A percentile compares a stretch with the other conserved stretches of the same genome.
phyloP scores from a whole-genome alignment of 345 rosid species.

The Carallia pectinifolia region DNA sequence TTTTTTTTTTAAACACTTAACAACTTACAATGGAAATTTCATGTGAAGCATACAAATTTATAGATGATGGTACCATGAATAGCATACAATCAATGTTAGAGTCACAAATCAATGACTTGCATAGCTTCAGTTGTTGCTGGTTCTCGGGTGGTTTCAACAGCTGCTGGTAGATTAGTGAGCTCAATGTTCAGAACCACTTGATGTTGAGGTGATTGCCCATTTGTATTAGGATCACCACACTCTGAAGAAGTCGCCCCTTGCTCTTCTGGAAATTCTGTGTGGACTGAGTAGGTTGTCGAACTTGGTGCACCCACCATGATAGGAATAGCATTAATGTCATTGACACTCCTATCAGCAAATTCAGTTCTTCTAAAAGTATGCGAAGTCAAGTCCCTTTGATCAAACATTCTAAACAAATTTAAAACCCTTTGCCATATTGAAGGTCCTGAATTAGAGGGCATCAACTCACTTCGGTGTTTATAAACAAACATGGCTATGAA shows the following conservation, averaged over 20 bases:
- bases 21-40: no score
- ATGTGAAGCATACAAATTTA: no score
- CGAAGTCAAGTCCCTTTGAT: conserved; percentile 17
- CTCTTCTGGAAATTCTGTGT: neutral
- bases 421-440: conserved; percentile 10
- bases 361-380: conserved; percentile 3
- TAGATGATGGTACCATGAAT: no score
- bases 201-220: neutral
- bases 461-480: conserved; percentile 2
- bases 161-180: neutral
- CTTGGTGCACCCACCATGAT: neutral
- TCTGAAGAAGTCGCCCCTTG: neutral
- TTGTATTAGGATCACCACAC: neutral
- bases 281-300: neutral
- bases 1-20: no score
- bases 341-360: neutral
- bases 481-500: conserved; percentile 9
- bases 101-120: no score
- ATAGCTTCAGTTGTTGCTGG: no score
- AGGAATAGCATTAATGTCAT: neutral
- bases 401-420: conserved; percentile 8
- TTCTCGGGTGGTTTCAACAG: neutral
- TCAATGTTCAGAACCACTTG: neutral
- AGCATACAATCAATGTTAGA: no score
- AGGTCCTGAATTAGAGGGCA: neutral